These are phyloP conservation scores for Citrullus amarus DNA, from an alignment of 306 rosid species.

Conservation along the genomic window DNA sequence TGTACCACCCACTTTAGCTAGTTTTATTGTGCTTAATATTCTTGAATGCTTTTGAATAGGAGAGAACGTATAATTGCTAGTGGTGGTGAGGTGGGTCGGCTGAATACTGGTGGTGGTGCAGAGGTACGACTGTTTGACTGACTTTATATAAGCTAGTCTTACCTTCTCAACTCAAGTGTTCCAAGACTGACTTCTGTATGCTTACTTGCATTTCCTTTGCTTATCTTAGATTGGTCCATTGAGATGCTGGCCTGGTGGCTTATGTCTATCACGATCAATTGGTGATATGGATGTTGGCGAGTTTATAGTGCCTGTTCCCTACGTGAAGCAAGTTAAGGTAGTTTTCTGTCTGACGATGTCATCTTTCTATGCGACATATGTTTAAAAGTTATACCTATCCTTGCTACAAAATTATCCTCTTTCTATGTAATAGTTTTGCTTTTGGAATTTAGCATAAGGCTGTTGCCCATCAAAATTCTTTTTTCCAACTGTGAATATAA, in stretches of 20 bases:
- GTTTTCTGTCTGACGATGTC: not conserved
- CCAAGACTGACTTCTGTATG: not conserved
- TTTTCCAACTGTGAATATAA: not conserved
- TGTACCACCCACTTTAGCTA: not conserved
- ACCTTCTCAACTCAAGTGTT: not conserved
- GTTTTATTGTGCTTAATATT: conserved; percentile 5
- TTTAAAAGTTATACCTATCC: not conserved
- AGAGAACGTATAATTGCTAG: conserved; percentile 78
- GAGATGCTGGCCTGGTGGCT: conserved; percentile 99
- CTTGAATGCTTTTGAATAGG: conserved; percentile 34
- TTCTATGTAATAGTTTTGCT: not conserved
- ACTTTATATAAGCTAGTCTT: not conserved
- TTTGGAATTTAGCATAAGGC: not conserved
- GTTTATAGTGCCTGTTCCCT: conserved; percentile 90
- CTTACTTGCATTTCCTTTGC: not conserved
- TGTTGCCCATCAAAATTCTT: not conserved
- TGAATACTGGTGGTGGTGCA: conserved; percentile 98
- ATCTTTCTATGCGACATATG: not conserved
- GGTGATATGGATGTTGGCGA: conserved; percentile 98
- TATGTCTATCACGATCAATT: conserved; percentile 93
- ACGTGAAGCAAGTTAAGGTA: conserved; percentile 98
- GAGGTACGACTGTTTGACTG: conserved; percentile 41
- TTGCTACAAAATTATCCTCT: not conserved
- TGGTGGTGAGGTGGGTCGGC: conserved; percentile 98
- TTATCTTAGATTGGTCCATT: conserved; percentile 77